Conservation (phyloP, 495 filamentous ascomycete genomes). For the Penicillium nucicola region DNA sequence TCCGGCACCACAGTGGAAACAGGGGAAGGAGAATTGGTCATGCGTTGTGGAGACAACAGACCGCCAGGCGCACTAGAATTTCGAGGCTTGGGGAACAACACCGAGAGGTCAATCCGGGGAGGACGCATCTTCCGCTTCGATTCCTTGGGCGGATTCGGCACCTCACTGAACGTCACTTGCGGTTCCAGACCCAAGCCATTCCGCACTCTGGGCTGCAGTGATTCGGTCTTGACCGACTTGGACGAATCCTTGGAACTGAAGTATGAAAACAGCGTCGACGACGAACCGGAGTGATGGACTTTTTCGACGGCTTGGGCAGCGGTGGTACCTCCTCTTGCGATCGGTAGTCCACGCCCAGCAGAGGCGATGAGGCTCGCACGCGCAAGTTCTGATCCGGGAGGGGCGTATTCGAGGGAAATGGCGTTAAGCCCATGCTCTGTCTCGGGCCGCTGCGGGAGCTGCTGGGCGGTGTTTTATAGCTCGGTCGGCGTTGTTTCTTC, state of each 20-base stretch:
- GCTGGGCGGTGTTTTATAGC: slow-evolving; percentile 29
- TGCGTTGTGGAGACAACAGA: slow-evolving; percentile 44
- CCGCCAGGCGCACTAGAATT: slow-evolving; percentile 18
- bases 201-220: slow-evolving; percentile 21
- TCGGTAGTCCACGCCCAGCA: slow-evolving; percentile 37
- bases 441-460: slow-evolving; percentile 17
- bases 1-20: slow-evolving; percentile 36
- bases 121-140: slow-evolving; percentile 42
- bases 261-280: slow-evolving; percentile 34
- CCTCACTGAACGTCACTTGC: slow-evolving; percentile 22
- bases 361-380: slow-evolving; percentile 43
- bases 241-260: slow-evolving; percentile 34
- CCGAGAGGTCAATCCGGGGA: slow-evolving; percentile 41
- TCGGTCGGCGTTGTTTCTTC: slow-evolving; percentile 22
- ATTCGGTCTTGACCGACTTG: slow-evolving; percentile 13
- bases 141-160: slow-evolving; percentile 28
- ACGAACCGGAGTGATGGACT: slow-evolving; percentile 36
- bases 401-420: slow-evolving; percentile 25
- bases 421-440: slow-evolving; percentile 20
- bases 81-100: slow-evolving; percentile 46
- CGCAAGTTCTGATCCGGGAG: slow-evolving; percentile 32
- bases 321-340: slow-evolving; percentile 23
- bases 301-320: slow-evolving; percentile 26
- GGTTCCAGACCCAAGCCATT: slow-evolving; percentile 22
- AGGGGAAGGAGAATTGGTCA: slow-evolving; percentile 43